Evolutionary conservation across 2,329 filamentous ascomycete species (phyloP).

Genomic region (Esteya vermicola): DNA sequence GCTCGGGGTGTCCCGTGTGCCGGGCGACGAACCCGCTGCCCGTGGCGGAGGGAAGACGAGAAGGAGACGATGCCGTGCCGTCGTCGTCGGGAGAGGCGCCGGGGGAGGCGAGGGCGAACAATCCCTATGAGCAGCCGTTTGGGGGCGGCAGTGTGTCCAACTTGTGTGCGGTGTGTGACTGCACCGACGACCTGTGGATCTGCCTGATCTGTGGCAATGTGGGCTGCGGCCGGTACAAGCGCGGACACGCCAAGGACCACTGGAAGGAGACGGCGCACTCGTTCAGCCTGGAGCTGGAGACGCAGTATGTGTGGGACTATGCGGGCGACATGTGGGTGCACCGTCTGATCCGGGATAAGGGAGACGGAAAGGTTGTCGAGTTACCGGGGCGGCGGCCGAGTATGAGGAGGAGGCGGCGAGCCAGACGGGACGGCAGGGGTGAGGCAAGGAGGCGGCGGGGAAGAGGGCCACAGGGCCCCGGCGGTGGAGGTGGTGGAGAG

Average conservation of each 20-base stretch:
- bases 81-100: neutral
- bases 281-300: conserved; percentile 84
- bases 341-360: conserved; percentile 83
- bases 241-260: conserved; percentile 83
- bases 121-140: conserved; percentile 39
- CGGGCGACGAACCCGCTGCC: conserved; percentile 56
- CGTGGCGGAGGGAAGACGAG: conserved; percentile 1
- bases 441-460: neutral
- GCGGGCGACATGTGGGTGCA: conserved; percentile 93
- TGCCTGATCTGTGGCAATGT: conserved; percentile 88
- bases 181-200: conserved; percentile 77
- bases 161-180: conserved; percentile 70
- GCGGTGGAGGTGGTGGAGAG: too few species aligned
- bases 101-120: conserved; percentile 17
- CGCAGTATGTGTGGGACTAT: conserved; percentile 97
- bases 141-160: conserved; percentile 47
- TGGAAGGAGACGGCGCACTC: conserved; percentile 83
- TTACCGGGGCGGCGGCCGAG: conserved; percentile 39
- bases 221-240: conserved; percentile 88
- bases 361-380: conserved; percentile 83
- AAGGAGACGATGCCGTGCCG: neutral
- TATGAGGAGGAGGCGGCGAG: neutral
- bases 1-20: conserved; percentile 86
- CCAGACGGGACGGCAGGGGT: neutral
- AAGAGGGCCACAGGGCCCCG: neutral